These are phyloP conservation scores for Vanrija pseudolonga DNA, from an alignment of 1,284 basidiomycete genomes.

Conservation along the genomic window DNA sequence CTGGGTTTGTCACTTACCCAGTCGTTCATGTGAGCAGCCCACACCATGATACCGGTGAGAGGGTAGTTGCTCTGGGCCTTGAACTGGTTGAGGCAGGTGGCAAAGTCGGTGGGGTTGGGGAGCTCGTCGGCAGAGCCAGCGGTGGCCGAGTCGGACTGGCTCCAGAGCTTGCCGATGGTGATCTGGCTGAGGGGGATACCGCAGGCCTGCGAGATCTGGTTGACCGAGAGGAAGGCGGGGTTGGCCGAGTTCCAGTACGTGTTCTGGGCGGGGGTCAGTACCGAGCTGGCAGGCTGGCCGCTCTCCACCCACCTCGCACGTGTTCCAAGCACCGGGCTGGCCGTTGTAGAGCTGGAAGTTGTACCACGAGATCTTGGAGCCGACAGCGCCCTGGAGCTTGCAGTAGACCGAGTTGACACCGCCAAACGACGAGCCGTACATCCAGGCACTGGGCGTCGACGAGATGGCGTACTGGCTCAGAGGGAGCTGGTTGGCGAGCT, in stretches of 20 bases:
- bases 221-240: conserved; percentile 12
- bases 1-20: conserved; percentile 1
- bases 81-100: conserved; percentile 10
- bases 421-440: conserved; percentile 15
- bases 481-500: conserved; percentile 39
- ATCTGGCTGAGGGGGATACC: conserved; percentile 13
- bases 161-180: conserved; percentile 15
- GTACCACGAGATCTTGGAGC: conserved; percentile 27
- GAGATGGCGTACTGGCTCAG: conserved; percentile 41
- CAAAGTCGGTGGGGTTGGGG: conserved; percentile 7
- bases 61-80: conserved; percentile 7
- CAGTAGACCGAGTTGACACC: conserved; percentile 29
- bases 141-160: conserved; percentile 9
- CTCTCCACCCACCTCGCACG: conserved; percentile 7
- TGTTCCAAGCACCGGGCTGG: conserved; percentile 13
- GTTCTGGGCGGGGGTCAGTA: neutral
- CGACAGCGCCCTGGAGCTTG: conserved; percentile 35
- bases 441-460: conserved; percentile 28
- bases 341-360: conserved; percentile 51
- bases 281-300: neutral
- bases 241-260: conserved; percentile 7
- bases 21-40: conserved; percentile 9
- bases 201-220: conserved; percentile 13
- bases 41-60: conserved; percentile 18
- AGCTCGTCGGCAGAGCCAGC: conserved; percentile 7